Evolutionary conservation across 139 green algal genomes (phyloP).

Genomic region (Tetradesmus lagerheimii): DNA sequence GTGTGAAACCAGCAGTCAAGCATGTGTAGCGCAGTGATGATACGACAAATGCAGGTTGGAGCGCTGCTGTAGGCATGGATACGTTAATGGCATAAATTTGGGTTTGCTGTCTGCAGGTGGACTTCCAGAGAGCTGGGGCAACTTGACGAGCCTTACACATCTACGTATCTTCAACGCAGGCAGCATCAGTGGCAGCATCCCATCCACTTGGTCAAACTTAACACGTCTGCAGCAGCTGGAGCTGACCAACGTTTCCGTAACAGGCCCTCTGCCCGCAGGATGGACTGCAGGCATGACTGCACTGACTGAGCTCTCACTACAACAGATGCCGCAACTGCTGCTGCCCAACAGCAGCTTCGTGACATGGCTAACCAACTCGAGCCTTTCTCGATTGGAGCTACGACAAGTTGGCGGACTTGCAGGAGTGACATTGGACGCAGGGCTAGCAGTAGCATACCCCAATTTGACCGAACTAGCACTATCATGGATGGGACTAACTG

Average conservation of each 20-base stretch:
- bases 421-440: not conserved
- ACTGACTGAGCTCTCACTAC: not conserved
- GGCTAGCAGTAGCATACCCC: not conserved
- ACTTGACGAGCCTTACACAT: not conserved
- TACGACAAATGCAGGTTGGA: too few species aligned
- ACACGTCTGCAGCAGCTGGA: conserved; percentile 17
- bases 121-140: not conserved
- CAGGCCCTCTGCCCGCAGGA: not conserved
- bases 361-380: not conserved
- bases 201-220: not conserved
- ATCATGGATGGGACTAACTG: not conserved
- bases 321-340: not conserved
- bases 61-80: too few species aligned
- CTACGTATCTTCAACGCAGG: not conserved
- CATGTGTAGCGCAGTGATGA: not conserved
- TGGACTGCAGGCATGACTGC: not conserved
- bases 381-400: not conserved
- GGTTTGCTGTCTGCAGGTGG: not conserved
- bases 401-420: not conserved
- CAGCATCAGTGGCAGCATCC: not conserved
- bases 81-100: too few species aligned
- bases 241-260: not conserved
- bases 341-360: not conserved
- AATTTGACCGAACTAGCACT: not conserved
- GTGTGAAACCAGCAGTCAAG: not conserved